Evolutionary conservation across 805 yeast genomes (phyloP).

Genomic region (Yarrowia sp.): DNA sequence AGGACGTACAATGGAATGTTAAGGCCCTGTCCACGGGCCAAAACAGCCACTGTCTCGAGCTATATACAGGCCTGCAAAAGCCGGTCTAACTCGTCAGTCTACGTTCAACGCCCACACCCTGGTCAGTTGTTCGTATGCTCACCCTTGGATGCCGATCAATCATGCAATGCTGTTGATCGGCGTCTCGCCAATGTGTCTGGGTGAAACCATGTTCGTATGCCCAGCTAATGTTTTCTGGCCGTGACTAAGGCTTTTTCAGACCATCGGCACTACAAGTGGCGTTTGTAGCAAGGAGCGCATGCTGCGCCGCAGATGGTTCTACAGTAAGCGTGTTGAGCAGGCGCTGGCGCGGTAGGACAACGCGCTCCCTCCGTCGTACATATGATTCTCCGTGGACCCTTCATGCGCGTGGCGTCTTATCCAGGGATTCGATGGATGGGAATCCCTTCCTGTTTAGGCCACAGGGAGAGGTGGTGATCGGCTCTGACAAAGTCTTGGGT

Average conservation of each 20-base stretch:
- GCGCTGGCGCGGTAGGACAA: too few species aligned
- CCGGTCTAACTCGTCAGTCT: too few species aligned
- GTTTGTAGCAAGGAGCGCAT: not conserved
- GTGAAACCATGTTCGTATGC: not conserved
- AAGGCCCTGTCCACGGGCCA: not conserved
- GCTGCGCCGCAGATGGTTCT: constrained; percentile 14
- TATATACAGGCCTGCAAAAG: too few species aligned
- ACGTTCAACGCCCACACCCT: not conserved
- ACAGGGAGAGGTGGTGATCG: constrained; percentile 11
- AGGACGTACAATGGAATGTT: not conserved
- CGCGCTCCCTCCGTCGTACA: too few species aligned
- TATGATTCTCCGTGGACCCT: not conserved
- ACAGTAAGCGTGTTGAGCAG: too few species aligned
- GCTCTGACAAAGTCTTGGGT: not conserved
- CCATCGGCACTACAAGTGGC: not conserved
- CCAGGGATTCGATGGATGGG: constrained; percentile 9
- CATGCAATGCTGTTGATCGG: constrained; percentile 17
- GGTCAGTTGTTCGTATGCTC: constrained; percentile 8
- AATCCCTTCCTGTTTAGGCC: not conserved
- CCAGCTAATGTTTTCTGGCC: not conserved
- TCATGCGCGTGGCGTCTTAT: constrained; percentile 19
- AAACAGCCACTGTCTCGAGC: too few species aligned
- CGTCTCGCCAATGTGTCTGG: constrained; percentile 8
- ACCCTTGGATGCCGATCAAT: constrained; percentile 10
- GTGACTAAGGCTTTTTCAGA: not conserved